Percentiles rank a stretch among this genome's conserved stretches.
Evolutionary conservation across 108 stramenopile genomes (phyloP).

Genomic region (Nitzschia sp.): DNA sequence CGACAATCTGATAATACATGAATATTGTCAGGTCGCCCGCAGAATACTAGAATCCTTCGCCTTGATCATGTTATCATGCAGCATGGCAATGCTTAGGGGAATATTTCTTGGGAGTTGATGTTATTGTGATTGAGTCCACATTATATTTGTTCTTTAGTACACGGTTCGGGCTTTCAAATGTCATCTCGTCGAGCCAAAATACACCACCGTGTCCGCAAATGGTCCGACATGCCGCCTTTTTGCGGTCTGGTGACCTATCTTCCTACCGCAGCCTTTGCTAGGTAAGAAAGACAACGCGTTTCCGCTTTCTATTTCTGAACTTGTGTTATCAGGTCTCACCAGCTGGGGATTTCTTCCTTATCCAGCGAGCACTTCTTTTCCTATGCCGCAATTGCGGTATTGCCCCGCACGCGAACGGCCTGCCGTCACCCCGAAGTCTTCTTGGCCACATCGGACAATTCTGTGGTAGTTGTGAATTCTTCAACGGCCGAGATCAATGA

Average conservation of each 20-base stretch:
- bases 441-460: conserved; percentile 77
- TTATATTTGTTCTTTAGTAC: too few relatives aligned
- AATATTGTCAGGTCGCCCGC: too few relatives aligned
- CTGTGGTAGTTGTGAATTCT: conserved; percentile 69
- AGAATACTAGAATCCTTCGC: too few relatives aligned
- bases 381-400: conserved; percentile 67
- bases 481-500: conserved; percentile 69
- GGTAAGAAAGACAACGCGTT: not conserved
- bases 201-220: conserved; percentile 23
- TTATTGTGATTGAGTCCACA: too few relatives aligned
- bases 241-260: conserved; percentile 73
- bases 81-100: too few relatives aligned
- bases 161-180: too few relatives aligned
- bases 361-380: conserved; percentile 41
- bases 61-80: too few relatives aligned
- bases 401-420: conserved; percentile 66
- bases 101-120: too few relatives aligned
- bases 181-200: too few relatives aligned
- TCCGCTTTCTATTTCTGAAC: not conserved
- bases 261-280: conserved; percentile 63
- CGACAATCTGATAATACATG: too few relatives aligned
- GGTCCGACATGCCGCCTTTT: conserved; percentile 48
- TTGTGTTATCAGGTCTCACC: not conserved
- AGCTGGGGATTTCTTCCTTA: not conserved
- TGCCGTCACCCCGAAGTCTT: conserved; percentile 80